phyloP scores from a whole-genome alignment of 2,329 filamentous ascomycete species.

The Botrytis aclada region DNA sequence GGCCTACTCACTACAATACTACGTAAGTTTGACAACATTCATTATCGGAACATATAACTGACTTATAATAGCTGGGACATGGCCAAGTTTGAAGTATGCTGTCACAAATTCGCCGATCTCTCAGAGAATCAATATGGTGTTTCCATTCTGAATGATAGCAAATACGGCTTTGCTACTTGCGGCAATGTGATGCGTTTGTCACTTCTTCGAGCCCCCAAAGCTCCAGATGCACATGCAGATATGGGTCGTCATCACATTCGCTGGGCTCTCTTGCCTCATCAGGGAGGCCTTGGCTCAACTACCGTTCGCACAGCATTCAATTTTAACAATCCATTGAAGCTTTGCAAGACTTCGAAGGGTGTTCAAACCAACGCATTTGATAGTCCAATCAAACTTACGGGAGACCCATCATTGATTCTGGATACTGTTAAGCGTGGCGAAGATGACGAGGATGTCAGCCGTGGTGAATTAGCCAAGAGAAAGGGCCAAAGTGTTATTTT shows the following conservation, averaged over 20 bases:
- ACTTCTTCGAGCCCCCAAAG: slow-evolving; percentile 82
- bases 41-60: slow-evolving; percentile 25
- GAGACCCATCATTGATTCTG: slow-evolving; percentile 67
- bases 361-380: slow-evolving; percentile 45
- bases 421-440: slow-evolving; percentile 94
- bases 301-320: slow-evolving; percentile 83
- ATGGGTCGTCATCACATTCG: slow-evolving; percentile 87
- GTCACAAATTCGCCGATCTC: slow-evolving; percentile 89
- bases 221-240: slow-evolving; percentile 88
- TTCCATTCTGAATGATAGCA: slow-evolving; percentile 89
- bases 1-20: slow-evolving; percentile 98
- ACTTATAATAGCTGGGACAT: slow-evolving; percentile 70
- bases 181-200: slow-evolving; percentile 88
- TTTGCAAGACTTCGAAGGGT: slow-evolving; percentile 45
- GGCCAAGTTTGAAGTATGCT: slow-evolving; percentile 97
- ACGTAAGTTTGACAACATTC: slow-evolving; percentile 47
- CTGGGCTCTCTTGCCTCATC: slow-evolving; percentile 87
- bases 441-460: slow-evolving; percentile 72
- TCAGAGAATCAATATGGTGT: slow-evolving; percentile 87
- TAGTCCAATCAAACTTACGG: slow-evolving; percentile 63
- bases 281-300: slow-evolving; percentile 64
- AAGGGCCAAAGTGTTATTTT: slow-evolving; percentile 77
- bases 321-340: slow-evolving; percentile 79
- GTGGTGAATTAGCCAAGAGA: slow-evolving; percentile 59
- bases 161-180: slow-evolving; percentile 90